Conservation (phyloP, 176 grass and related monocot species). For the Rhynchospora tenuis region DNA sequence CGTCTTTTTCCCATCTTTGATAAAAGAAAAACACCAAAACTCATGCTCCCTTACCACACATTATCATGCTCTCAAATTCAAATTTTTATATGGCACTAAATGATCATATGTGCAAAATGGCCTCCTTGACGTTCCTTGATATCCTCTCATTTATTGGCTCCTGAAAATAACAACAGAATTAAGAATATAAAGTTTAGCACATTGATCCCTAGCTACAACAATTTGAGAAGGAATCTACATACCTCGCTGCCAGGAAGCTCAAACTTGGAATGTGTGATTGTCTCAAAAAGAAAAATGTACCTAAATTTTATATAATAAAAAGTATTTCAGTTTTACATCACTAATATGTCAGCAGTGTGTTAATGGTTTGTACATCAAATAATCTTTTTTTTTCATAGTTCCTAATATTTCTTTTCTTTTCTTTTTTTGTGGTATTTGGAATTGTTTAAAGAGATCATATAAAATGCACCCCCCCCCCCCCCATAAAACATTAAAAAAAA, state of each 20-base stretch:
- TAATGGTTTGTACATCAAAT: not conserved
- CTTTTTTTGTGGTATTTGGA: not conserved
- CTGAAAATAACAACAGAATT: constrained; percentile 36
- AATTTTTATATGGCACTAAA: not conserved
- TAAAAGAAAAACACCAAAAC: not conserved
- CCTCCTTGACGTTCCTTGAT: constrained; percentile 64
- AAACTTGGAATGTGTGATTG: constrained; percentile 70
- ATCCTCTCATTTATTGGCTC: constrained; percentile 78
- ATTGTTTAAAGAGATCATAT: not conserved
- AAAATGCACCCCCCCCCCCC: not conserved
- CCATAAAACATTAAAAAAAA: not conserved
- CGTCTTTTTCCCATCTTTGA: not conserved
- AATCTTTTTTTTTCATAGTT: not conserved
- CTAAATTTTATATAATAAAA: constrained; percentile 23
- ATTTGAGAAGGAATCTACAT: not conserved
- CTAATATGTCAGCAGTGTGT: not conserved
- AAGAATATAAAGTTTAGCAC: not conserved
- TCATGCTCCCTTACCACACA: too few relatives aligned
- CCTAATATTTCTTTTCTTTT: not conserved
- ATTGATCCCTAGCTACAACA: constrained; percentile 4
- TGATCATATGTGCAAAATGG: constrained; percentile 41
- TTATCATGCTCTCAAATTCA: not conserved
- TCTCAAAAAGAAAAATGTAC: constrained; percentile 93
- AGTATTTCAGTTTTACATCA: not conserved
- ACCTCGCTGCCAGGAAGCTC: constrained; percentile 66